Conservation (phyloP, 768 basidiomycete species). For the Agaricus subrufescens region DNA sequence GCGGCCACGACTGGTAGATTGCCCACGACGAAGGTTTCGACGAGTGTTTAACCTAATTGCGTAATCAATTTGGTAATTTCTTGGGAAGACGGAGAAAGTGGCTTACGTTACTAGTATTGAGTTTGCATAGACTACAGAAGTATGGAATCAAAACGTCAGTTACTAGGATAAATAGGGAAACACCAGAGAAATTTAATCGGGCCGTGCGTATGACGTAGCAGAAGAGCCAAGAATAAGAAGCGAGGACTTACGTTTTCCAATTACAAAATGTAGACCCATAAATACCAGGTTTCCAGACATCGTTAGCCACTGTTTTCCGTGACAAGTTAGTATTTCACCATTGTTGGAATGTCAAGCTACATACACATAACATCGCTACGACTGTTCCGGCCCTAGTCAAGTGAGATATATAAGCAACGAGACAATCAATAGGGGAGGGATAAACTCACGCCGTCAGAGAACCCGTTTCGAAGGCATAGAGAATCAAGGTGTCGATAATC, state of each 20-base stretch:
- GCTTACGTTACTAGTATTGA: conserved; percentile 31
- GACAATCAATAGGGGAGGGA: not conserved
- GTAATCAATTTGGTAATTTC: not conserved
- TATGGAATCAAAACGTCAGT: not conserved
- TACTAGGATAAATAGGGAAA: not conserved
- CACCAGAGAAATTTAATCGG: not conserved
- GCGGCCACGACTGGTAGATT: not conserved
- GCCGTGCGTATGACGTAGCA: not conserved
- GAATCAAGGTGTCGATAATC: conserved; percentile 40
- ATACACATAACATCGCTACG: conserved; percentile 44
- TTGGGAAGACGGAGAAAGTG: not conserved
- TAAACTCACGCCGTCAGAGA: conserved; percentile 38
- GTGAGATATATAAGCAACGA: too few species aligned
- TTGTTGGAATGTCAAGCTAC: conserved; percentile 8
- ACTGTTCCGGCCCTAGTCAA: conserved; percentile 34
- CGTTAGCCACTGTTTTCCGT: conserved; percentile 33
- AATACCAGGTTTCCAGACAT: conserved; percentile 42
- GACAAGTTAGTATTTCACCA: not conserved
- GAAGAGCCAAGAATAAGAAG: not conserved
- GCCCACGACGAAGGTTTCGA: conserved; percentile 14
- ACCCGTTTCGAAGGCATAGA: conserved; percentile 51
- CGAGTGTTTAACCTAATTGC: conserved; percentile 15
- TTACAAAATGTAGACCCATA: conserved; percentile 46
- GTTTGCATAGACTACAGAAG: conserved; percentile 39
- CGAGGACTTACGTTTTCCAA: conserved; percentile 33